phyloP scores from a whole-genome alignment of 2,329 filamentous ascomycete genomes.

The Diaporthe citri region DNA sequence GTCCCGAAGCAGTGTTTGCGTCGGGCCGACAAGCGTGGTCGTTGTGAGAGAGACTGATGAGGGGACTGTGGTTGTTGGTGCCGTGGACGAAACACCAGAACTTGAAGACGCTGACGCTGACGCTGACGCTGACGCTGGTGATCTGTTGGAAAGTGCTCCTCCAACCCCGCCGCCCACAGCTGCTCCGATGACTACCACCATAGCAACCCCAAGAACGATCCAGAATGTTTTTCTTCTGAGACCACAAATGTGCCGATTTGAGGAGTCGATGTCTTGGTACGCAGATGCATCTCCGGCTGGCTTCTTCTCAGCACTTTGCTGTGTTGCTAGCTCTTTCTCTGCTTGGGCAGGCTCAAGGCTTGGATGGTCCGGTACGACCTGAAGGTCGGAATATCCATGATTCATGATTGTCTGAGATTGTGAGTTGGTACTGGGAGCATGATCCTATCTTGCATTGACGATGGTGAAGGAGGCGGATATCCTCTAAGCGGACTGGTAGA shows the following conservation, averaged over 20 bases:
- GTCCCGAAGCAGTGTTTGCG: constrained; percentile 2
- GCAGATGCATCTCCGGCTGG: neutral
- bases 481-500: neutral
- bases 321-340: neutral
- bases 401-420: neutral
- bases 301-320: neutral
- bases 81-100: neutral
- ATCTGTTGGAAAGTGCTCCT: neutral
- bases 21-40: neutral
- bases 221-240: neutral
- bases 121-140: neutral
- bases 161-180: neutral
- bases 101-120: neutral
- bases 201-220: neutral
- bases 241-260: neutral
- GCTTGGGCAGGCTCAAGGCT: neutral
- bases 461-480: neutral
- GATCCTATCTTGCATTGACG: neutral
- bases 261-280: neutral
- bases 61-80: neutral
- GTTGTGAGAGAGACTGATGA: neutral
- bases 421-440: neutral
- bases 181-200: neutral
- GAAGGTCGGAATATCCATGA: neutral
- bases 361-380: neutral